phyloP scores from a whole-genome alignment of 768 basidiomycete species.

The Lyophyllum decastes region DNA sequence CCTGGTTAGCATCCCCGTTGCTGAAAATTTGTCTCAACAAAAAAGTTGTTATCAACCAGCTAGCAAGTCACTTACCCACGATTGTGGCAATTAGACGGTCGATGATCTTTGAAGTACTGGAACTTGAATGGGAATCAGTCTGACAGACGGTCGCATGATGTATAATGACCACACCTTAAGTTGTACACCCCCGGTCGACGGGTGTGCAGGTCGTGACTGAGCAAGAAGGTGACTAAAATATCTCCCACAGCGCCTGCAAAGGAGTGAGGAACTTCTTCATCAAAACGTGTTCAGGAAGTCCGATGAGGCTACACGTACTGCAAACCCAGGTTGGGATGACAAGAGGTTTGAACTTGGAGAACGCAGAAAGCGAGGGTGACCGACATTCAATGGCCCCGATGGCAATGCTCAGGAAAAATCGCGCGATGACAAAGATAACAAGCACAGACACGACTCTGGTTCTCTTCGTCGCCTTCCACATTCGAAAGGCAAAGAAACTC shows the following conservation, averaged over 20 bases:
- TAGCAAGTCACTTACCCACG: background rate
- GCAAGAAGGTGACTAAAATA: background rate
- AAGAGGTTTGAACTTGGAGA: background rate
- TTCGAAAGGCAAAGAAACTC: background rate
- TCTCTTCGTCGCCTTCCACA: background rate
- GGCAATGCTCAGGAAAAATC: background rate
- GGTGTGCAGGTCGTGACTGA: background rate
- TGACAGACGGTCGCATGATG: no score
- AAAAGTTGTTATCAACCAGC: no score
- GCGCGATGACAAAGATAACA: background rate
- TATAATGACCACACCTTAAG: no score
- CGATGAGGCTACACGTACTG: background rate
- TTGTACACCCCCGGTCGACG: background rate
- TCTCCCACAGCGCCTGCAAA: background rate
- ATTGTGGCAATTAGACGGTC: background rate
- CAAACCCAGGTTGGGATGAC: background rate
- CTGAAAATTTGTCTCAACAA: background rate
- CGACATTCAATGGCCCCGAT: background rate
- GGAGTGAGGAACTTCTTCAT: no score
- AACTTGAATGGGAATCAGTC: no score
- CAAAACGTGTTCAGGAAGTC: no score
- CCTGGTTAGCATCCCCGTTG: background rate
- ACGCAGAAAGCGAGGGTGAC: no score
- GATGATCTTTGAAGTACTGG: background rate
- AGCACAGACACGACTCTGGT: background rate